A percentile compares a stretch with the other conserved stretches of the same genome.
Evolutionary conservation across 2,329 filamentous ascomycete genomes (phyloP).

Genomic region (Thermothelomyces thermophilus): DNA sequence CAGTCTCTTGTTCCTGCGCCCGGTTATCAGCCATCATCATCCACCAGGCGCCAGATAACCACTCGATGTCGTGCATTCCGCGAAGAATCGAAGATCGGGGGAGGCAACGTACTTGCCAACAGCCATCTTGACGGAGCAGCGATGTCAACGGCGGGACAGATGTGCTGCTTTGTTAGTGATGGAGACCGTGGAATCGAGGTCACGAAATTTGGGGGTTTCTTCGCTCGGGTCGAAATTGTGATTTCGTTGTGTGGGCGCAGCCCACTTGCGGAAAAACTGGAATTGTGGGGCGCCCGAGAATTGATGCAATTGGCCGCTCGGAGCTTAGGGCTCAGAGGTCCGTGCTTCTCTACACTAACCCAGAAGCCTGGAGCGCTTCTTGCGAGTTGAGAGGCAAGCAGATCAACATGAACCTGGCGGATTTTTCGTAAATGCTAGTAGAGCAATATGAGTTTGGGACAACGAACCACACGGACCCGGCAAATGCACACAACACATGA

Average conservation of each 20-base stretch:
- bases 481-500: no score
- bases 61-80: slow-evolving; percentile 12
- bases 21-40: slow-evolving; percentile 22
- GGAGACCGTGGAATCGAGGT: slow-evolving; percentile 29
- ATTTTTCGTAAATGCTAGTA: no score
- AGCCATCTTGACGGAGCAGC: slow-evolving; percentile 52
- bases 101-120: slow-evolving; percentile 50
- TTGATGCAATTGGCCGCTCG: slow-evolving; percentile 20
- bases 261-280: slow-evolving; percentile 26
- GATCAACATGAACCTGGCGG: not conserved
- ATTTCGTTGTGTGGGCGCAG: slow-evolving; percentile 27
- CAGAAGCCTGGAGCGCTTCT: not conserved
- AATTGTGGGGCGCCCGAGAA: slow-evolving; percentile 21
- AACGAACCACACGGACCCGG: no score
- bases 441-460: no score
- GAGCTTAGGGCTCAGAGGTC: slow-evolving; percentile 26
- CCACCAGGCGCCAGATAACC: not conserved
- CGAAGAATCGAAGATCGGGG: slow-evolving; percentile 17
- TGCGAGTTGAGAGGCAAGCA: not conserved
- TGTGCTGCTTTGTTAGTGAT: slow-evolving; percentile 37
- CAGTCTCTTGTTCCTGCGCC: slow-evolving; percentile 92
- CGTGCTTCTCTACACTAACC: slow-evolving; percentile 10
- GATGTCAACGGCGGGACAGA: slow-evolving; percentile 37
- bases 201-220: slow-evolving; percentile 28
- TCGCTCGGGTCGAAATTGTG: slow-evolving; percentile 28